These are phyloP conservation scores for Batrachochytrium dendrobatidis DNA, from an alignment of 371 early-diverging fungal genomes.

Conservation along the genomic window DNA sequence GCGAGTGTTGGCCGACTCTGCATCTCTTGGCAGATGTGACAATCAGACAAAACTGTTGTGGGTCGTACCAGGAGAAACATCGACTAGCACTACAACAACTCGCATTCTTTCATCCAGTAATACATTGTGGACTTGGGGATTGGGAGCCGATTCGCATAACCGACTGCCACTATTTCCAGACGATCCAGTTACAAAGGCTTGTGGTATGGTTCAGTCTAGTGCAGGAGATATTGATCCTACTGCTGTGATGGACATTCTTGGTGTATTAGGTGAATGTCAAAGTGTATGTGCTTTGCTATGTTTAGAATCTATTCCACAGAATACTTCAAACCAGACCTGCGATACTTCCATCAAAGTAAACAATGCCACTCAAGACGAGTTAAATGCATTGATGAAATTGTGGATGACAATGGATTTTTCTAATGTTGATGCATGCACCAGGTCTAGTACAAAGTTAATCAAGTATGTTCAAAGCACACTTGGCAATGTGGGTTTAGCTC, in stretches of 20 bases:
- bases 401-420: too few species aligned
- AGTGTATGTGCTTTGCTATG: background rate
- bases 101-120: background rate
- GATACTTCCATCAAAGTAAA: too few species aligned
- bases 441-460: too few species aligned
- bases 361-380: too few species aligned
- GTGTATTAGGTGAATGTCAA: background rate
- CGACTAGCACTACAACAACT: too few species aligned
- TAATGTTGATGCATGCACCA: too few species aligned
- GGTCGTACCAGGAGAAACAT: background rate
- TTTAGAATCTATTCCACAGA: too few species aligned
- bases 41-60: background rate
- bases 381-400: too few species aligned
- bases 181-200: background rate
- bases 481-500: too few species aligned
- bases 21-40: background rate
- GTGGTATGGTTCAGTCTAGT: background rate
- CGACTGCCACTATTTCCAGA: background rate
- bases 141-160: background rate
- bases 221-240: background rate
- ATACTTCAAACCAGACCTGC: too few species aligned
- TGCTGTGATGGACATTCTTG: background rate
- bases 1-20: conserved; percentile 1
- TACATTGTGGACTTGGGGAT: background rate
- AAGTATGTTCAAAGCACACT: too few species aligned